A percentile compares a stretch with the other conserved stretches of the same genome.
Conservation (phyloP, 768 basidiomycete genomes). For the Lactarius deliciosus region DNA sequence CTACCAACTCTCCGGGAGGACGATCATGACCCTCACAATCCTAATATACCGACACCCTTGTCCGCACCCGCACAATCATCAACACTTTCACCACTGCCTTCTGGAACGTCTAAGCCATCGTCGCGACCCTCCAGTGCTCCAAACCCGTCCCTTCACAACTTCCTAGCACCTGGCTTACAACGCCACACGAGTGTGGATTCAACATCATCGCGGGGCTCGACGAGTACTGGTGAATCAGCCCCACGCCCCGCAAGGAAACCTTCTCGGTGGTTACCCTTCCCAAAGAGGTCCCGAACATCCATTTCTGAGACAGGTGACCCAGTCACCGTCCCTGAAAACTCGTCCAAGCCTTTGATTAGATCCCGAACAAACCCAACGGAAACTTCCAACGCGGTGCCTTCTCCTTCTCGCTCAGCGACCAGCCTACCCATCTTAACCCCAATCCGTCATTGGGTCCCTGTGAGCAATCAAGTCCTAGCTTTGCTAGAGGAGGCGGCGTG, state of each 20-base stretch:
- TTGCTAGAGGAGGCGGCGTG: neutral
- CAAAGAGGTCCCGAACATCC: slow-evolving; percentile 5
- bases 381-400: neutral
- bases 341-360: neutral
- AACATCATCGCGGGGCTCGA: slow-evolving; percentile 1
- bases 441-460: slow-evolving; percentile 2
- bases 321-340: neutral
- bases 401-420: neutral
- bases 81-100: neutral
- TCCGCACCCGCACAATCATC: neutral
- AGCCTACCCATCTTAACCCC: neutral
- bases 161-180: neutral
- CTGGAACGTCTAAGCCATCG: neutral
- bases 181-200: slow-evolving; percentile 8
- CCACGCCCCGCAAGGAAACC: neutral
- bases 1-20: slow-evolving; percentile 20
- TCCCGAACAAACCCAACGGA: neutral
- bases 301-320: neutral
- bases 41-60: neutral
- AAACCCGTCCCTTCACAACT: neutral
- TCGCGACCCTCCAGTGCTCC: neutral
- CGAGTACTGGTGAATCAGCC: neutral
- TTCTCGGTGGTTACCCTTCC: neutral
- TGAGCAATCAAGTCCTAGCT: neutral
- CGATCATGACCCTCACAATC: neutral